These are phyloP conservation scores for Candida pini DNA, from an alignment of 805 yeast species.

Conservation along the genomic window DNA sequence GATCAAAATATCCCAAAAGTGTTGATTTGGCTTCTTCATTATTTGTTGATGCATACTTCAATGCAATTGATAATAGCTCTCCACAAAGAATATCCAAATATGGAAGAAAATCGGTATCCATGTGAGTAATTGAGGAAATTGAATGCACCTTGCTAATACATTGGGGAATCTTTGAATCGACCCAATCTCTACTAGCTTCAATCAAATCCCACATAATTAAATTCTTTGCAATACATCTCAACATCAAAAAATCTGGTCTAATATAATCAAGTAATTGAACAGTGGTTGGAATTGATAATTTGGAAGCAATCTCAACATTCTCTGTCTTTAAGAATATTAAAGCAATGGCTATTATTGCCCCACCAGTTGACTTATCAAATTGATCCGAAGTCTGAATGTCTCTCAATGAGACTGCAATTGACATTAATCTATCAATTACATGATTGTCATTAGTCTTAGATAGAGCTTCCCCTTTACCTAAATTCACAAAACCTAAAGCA, in stretches of 20 bases:
- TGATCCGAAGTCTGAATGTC: constrained; percentile 58
- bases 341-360: constrained; percentile 71
- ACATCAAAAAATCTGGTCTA: constrained; percentile 70
- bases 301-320: constrained; percentile 52
- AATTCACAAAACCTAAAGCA: constrained; percentile 75
- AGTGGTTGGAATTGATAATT: constrained; percentile 55
- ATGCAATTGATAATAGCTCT: constrained; percentile 63
- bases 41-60: constrained; percentile 70
- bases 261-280: constrained; percentile 58
- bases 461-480: constrained; percentile 67
- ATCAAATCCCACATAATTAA: constrained; percentile 70
- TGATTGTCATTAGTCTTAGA: constrained; percentile 48
- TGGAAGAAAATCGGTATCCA: constrained; percentile 59
- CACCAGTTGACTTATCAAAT: constrained; percentile 60
- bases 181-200: constrained; percentile 48
- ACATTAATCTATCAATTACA: constrained; percentile 53
- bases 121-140: constrained; percentile 20
- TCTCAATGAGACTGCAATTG: constrained; percentile 52
- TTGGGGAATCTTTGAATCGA: constrained; percentile 49
- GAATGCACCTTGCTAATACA: constrained; percentile 31
- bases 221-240: constrained; percentile 58
- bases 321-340: constrained; percentile 69
- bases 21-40: constrained; percentile 48
- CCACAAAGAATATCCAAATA: constrained; percentile 70
- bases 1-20: constrained; percentile 49